Conservation (phyloP, 2,329 filamentous ascomycete genomes). For the Podosphaera aphanis region DNA sequence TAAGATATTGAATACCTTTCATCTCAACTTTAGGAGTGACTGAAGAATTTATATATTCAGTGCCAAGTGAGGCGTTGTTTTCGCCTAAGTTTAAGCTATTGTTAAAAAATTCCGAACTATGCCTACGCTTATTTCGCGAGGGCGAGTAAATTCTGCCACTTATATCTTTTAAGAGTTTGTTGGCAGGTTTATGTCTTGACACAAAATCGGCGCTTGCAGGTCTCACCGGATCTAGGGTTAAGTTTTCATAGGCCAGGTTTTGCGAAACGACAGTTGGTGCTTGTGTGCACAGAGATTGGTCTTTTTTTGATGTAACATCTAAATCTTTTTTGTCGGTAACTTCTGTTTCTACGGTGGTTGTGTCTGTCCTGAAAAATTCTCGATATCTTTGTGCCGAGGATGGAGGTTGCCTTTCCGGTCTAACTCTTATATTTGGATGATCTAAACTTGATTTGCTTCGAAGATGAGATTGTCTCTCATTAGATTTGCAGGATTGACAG, state of each 20-base stretch:
- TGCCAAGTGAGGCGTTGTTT: no score
- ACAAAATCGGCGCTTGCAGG: no score
- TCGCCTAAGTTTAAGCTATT: no score
- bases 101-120: no score
- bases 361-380: constrained; percentile 20
- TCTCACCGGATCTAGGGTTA: constrained; percentile 12
- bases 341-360: constrained; percentile 6
- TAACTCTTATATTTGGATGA: not conserved
- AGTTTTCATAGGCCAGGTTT: constrained; percentile 19
- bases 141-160: constrained; percentile 19
- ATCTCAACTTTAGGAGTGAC: no score
- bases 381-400: constrained; percentile 28
- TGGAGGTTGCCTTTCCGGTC: constrained; percentile 19
- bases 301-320: constrained; percentile 11
- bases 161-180: constrained; percentile 28
- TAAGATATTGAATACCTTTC: no score
- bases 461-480: no score
- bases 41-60: no score
- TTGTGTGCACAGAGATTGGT: constrained; percentile 12
- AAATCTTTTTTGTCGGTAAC: constrained; percentile 5
- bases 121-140: no score
- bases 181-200: constrained; percentile 13
- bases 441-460: no score
- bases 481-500: no score
- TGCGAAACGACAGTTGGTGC: constrained; percentile 19